These are phyloP conservation scores for Crithidia bombi DNA, from an alignment of 208 protist species.

Conservation along the genomic window DNA sequence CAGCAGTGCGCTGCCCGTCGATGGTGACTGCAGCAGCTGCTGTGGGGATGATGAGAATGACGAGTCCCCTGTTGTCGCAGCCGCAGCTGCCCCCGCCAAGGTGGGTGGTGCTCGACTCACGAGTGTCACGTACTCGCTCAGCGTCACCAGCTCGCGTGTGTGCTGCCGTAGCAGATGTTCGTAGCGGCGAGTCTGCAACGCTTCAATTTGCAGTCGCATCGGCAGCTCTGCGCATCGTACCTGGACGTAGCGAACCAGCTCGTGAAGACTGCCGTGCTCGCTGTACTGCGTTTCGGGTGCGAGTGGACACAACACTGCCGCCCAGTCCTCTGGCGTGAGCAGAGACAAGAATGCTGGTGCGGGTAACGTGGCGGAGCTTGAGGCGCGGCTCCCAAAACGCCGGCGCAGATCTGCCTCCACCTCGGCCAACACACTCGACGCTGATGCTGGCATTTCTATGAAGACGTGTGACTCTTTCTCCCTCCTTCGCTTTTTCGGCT, in stretches of 20 bases:
- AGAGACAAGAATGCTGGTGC: slow-evolving; percentile 16
- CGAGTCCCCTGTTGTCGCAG: neutral
- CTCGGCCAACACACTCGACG: too few species aligned
- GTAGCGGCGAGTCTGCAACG: slow-evolving; percentile 57
- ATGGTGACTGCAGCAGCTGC: neutral
- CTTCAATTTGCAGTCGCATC: slow-evolving; percentile 78
- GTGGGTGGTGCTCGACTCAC: slow-evolving; percentile 18
- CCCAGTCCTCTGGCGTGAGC: slow-evolving; percentile 47
- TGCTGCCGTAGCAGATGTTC: slow-evolving; percentile 63
- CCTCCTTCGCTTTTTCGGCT: too few species aligned
- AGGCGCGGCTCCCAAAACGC: too few species aligned
- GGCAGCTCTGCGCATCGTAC: slow-evolving; percentile 68
- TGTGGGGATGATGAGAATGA: neutral
- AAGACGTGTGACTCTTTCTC: too few species aligned
- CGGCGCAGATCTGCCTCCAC: too few species aligned
- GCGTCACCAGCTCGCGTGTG: slow-evolving; percentile 65
- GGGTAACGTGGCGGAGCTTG: neutral
- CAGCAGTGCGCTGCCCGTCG: slow-evolving; percentile 4
- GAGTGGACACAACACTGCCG: slow-evolving; percentile 32
- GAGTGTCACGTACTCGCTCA: slow-evolving; percentile 63
- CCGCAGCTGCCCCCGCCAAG: neutral
- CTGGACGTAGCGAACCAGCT: slow-evolving; percentile 41
- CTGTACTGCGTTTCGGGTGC: neutral
- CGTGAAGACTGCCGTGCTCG: neutral
- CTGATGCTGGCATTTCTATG: too few species aligned